Base-by-base conservation (phyloP, 805 yeast genomes). In the Ogataea nakhonphanomensis region DNA sequence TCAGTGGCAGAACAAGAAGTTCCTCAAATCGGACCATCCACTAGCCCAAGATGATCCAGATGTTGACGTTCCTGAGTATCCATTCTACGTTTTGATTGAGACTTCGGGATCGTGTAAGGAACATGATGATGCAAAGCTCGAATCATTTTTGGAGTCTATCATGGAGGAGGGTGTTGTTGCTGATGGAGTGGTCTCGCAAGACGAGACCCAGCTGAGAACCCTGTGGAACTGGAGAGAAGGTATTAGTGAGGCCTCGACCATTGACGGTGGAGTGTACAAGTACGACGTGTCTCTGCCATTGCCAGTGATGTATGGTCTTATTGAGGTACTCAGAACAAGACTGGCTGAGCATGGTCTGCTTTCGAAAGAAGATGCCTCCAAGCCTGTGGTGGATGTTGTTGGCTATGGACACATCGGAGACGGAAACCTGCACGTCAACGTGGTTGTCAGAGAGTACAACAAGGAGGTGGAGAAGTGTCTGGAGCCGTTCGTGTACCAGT, bases 331-430 rank as follows among this genome's bases (percentile, higher is more conserved):
- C n/a, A 76, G 81, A 50, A 78, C 64, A 32, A 75, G 75, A 53
- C 69, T 93, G 47, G 55, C 45, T 2, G 78, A 71, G 25, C 71
- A 74, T 23, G 80, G 74, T 2, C 65, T 91, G 39, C 65, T 81
- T 15, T 86, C 84, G 39, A 78, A 73, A 33, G 77, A 79, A 25
- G 83, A 76, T 30, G 70, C 73, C 3, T 74, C 73, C 60, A 57
- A 58, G 37, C 96, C 97, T 2, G 97, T 86, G 2, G 81, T 87
- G 39, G 83, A 79, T 45, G 95, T 95, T 8, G 81, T 91, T 50
- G 99, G 99, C 0, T 93, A 91, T 57, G 99, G 99, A n/a, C 99
- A 93, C 58, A 76, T 93, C 55, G 99, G 99, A 41, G 99, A 93
- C 60, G 98, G 99, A 38, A 93, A 93, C 65, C 70, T 93, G 55